Evolutionary conservation across 2,329 filamentous ascomycete genomes (phyloP).

Genomic region (Fusarium miscanthi): DNA sequence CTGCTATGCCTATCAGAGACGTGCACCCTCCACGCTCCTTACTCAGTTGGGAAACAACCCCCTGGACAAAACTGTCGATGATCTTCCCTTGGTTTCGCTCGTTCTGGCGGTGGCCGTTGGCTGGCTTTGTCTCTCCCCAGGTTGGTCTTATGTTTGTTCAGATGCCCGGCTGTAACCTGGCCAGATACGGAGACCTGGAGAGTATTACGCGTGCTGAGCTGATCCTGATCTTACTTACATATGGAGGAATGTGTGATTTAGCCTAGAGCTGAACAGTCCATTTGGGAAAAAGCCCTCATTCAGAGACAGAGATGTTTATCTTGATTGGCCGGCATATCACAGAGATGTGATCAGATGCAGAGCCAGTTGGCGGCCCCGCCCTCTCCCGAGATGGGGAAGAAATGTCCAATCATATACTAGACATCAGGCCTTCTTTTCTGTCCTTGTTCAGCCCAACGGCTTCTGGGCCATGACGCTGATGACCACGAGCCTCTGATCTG

Average conservation of each 20-base stretch:
- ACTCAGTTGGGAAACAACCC: slow-evolving; percentile 27
- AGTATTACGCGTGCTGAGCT: slow-evolving; percentile 15
- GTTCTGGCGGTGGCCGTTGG: slow-evolving; percentile 31
- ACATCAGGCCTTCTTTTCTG: slow-evolving; percentile 1
- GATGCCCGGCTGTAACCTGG: slow-evolving; percentile 26
- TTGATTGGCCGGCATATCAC: slow-evolving; percentile 27
- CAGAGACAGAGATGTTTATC: slow-evolving; percentile 10
- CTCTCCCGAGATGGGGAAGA: slow-evolving; percentile 29
- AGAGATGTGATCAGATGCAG: slow-evolving; percentile 38
- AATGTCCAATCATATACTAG: slow-evolving; percentile 22
- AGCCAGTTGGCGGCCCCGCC: slow-evolving; percentile 35
- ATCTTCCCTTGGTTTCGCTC: slow-evolving; percentile 37
- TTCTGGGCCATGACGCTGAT: slow-evolving; percentile 29
- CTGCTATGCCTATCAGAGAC: slow-evolving; percentile 41
- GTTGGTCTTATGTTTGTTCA: slow-evolving; percentile 15
- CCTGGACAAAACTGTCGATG: slow-evolving; percentile 28
- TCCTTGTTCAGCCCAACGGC: slow-evolving; percentile 23
- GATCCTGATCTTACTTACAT: slow-evolving; percentile 13
- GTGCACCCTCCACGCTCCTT: slow-evolving; percentile 5
- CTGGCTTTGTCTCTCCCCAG: slow-evolving; percentile 25
- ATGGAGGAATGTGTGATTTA: slow-evolving; percentile 16
- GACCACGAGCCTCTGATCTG: slow-evolving; percentile 37
- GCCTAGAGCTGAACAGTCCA: slow-evolving; percentile 18
- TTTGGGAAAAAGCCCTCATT: slow-evolving; percentile 30
- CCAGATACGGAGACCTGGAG: slow-evolving; percentile 18